Evolutionary conservation across 208 protist species (phyloP).

Genomic region (Naegleria fowleri): DNA sequence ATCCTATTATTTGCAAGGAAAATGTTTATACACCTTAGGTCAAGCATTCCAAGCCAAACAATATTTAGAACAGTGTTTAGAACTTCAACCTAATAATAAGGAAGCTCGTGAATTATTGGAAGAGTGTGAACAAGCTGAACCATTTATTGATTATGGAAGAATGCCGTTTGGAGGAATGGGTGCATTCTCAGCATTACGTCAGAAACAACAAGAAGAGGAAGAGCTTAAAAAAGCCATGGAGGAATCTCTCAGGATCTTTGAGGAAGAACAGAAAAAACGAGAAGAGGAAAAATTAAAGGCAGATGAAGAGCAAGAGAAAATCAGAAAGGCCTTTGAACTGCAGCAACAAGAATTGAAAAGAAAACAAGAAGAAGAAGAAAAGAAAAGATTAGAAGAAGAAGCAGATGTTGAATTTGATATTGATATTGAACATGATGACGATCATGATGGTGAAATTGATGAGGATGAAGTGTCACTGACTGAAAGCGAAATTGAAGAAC

Average conservation of each 20-base stretch:
- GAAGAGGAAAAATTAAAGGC: neutral
- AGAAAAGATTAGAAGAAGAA: neutral
- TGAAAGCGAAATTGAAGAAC: neutral
- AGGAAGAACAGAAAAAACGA: neutral
- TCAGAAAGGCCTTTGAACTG: neutral
- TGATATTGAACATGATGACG: neutral
- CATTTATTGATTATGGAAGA: neutral
- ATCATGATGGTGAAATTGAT: neutral
- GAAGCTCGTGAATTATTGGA: neutral
- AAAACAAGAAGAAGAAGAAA: neutral
- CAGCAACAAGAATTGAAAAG: neutral
- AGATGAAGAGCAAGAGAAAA: neutral
- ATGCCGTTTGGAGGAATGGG: neutral
- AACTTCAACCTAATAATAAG: neutral
- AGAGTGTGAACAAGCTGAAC: neutral
- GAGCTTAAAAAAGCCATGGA: neutral
- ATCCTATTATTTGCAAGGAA: neutral
- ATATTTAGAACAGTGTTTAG: neutral
- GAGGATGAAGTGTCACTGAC: neutral
- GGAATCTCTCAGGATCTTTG: neutral
- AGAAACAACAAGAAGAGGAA: neutral
- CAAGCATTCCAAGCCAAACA: neutral
- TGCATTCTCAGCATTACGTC: neutral
- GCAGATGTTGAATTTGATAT: neutral
- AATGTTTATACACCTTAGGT: neutral